Conservation (phyloP, 805 yeast genomes). For the Lipomyces sp. region DNA sequence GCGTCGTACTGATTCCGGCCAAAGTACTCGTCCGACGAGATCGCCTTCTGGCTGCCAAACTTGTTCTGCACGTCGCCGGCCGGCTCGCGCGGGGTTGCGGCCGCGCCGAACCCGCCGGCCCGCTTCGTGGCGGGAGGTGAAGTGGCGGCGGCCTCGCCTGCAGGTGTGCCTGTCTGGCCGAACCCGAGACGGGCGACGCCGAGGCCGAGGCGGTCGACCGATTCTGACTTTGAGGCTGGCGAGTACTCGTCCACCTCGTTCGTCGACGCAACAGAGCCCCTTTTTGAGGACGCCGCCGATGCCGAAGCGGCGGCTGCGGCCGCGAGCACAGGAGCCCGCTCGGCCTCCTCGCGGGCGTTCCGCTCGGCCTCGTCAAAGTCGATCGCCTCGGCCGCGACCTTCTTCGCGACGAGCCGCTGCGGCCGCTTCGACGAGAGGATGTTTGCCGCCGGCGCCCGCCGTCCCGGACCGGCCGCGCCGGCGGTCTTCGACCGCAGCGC, state of each 20-base stretch:
- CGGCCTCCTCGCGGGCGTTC: conserved; percentile 79
- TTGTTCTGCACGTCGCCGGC: conserved; percentile 43
- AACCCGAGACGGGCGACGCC: conserved; percentile 74
- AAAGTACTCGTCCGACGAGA: conserved; percentile 91
- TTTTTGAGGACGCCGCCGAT: background rate
- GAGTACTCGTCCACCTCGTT: conserved; percentile 11
- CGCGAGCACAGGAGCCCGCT: conserved; percentile 49
- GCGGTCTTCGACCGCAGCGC: conserved; percentile 26
- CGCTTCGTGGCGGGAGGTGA: conserved; percentile 31
- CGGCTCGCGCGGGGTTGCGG: conserved; percentile 28
- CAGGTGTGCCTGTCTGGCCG: conserved; percentile 75
- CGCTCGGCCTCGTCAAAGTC: conserved; percentile 68
- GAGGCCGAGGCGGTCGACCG: conserved; percentile 15
- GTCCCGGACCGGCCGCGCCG: conserved; percentile 15
- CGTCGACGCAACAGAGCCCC: background rate
- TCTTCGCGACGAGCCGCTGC: conserved; percentile 36
- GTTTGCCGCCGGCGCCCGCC: conserved; percentile 26
- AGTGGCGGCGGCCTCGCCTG: conserved; percentile 40
- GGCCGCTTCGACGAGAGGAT: conserved; percentile 38
- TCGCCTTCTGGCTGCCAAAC: conserved; percentile 87
- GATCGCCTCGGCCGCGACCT: conserved; percentile 44
- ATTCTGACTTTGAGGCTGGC: conserved; percentile 7
- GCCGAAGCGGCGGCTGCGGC: no score
- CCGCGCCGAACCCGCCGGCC: conserved; percentile 47
- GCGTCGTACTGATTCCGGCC: conserved; percentile 85